Conservation (phyloP, 331 rosid species). For the Telfairia occidentalis region DNA sequence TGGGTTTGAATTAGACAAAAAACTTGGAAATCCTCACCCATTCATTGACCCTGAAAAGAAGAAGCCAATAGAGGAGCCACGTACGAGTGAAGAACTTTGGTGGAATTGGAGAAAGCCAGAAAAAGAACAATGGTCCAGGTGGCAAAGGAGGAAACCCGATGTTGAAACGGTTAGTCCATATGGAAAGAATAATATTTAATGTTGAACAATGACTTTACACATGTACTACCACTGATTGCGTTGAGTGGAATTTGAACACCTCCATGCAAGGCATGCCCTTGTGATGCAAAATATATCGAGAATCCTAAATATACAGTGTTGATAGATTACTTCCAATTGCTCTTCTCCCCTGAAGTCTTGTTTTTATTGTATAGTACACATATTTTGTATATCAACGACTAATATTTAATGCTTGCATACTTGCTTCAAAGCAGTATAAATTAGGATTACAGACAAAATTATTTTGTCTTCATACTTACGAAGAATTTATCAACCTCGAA, state of each 20-base stretch:
- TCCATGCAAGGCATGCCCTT: background rate
- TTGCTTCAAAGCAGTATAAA: background rate
- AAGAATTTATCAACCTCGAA: background rate
- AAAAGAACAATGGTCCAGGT: conserved; percentile 88
- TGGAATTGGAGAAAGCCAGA: conserved; percentile 96
- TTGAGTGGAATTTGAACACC: background rate
- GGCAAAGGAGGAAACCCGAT: conserved; percentile 95
- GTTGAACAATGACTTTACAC: conserved; percentile 1
- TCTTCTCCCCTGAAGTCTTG: background rate
- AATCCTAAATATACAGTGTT: background rate
- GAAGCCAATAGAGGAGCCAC: conserved; percentile 58
- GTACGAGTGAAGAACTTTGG: conserved; percentile 70
- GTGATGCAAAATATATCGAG: background rate
- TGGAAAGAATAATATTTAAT: background rate
- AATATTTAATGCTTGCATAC: background rate
- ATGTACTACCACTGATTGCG: background rate
- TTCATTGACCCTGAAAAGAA: conserved; percentile 65
- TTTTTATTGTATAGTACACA: background rate
- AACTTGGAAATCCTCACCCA: conserved; percentile 72
- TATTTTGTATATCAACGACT: background rate
- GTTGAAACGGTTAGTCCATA: conserved; percentile 67
- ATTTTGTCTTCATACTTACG: background rate
- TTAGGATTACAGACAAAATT: background rate
- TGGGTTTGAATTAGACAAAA: conserved; percentile 56
- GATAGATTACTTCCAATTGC: background rate